Conservation (phyloP, 2,329 filamentous ascomycete genomes). For the Dactylellina haptotyla region DNA sequence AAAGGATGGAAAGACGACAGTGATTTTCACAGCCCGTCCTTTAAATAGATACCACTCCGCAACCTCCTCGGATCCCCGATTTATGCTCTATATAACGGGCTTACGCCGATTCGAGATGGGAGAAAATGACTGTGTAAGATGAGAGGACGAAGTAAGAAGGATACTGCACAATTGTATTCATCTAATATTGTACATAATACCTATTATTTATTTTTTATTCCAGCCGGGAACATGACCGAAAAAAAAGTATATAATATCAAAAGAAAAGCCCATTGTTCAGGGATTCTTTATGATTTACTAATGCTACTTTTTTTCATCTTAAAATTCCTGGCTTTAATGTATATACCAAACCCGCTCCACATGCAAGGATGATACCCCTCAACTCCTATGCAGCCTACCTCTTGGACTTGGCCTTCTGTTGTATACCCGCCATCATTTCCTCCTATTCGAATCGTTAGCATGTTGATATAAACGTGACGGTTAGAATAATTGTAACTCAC, state of each 20-base stretch:
- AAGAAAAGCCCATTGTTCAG: not conserved
- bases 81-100: not conserved
- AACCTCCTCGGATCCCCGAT: not conserved
- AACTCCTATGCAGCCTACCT: slow-evolving; percentile 24
- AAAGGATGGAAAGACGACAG: slow-evolving; percentile 19
- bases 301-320: slow-evolving; percentile 20
- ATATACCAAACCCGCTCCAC: slow-evolving; percentile 33
- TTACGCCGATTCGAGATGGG: not conserved
- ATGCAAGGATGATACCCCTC: slow-evolving; percentile 8
- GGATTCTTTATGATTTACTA: slow-evolving; percentile 13
- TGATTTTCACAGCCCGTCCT: no score
- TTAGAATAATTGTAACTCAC: slow-evolving; percentile 41
- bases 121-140: slow-evolving; percentile 19
- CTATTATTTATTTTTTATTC: slow-evolving; percentile 31
- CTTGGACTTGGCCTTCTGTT: slow-evolving; percentile 66
- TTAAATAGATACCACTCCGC: no score
- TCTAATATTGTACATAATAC: slow-evolving; percentile 53
- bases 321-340: slow-evolving; percentile 17
- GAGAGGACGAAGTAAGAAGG: slow-evolving; percentile 20
- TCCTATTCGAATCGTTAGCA: slow-evolving; percentile 66
- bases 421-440: slow-evolving; percentile 99
- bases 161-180: slow-evolving; percentile 52
- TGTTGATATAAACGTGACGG: not conserved
- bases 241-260: not conserved
- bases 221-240: not conserved